Evolutionary conservation across 306 rosid genomes (phyloP), one percentile per base, ranked within the genome.

Genomic region (Ormosia semicastrata): DNA sequence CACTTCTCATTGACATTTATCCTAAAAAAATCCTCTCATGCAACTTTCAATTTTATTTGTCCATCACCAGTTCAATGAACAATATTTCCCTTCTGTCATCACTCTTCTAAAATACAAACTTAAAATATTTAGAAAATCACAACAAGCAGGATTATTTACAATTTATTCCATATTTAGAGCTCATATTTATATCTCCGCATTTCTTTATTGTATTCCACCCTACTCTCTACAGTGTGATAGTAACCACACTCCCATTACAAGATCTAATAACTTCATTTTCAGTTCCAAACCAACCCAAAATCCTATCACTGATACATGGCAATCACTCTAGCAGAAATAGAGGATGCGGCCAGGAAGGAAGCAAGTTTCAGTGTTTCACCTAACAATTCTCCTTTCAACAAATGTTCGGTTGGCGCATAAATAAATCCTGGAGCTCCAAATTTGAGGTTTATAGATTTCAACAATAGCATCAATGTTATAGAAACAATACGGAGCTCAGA

Each of bases 31-130:
- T 15, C 58, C 11, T 43, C 50, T 69, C 67, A 11, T 9, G 11
- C 65, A 80, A 62, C 66, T 18, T 78, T 44, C 49, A 44, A 40
- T 66, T 78, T 82, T 65, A 59, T 59, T 12, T 62, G 44, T 32
- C 63, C 68, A 57, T 60, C 49, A 7, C 78, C 52, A 64, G 64
- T 79, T 70, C 13, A 2, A 69, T 36, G 39, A 79, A 70, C 49
- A 70, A 3, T 34, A 1, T 66, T 39, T 34, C 24, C 64, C 67
- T 64, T 72, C 36, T 54, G 64, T 10, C 18, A 8, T 58, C 47
- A 64, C 52, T 62, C 47, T 32, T 62, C 60, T 56, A 10, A 2
- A 1, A 64, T 8, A 36, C 64, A 13, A 66, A 71, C 66, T 54
- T 41, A 3, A 29, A 76, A 67, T 47, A 50, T 2, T 24, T 53